Evolutionary conservation across 2,329 filamentous ascomycete genomes (phyloP).

Genomic region (Rachicladosporium sp.): DNA sequence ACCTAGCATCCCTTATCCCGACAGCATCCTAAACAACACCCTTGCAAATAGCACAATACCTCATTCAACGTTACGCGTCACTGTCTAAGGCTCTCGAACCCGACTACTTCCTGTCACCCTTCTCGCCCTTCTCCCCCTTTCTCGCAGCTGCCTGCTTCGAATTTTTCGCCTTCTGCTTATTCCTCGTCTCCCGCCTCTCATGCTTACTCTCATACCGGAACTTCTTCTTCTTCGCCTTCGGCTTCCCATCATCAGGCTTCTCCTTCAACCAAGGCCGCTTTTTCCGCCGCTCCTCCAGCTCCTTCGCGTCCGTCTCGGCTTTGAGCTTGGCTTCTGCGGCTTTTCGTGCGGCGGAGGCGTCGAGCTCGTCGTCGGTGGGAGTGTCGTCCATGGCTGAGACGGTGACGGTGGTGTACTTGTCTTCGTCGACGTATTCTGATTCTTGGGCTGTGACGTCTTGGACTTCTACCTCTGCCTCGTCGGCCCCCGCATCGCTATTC

Average conservation of each 20-base stretch:
- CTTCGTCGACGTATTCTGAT: constrained; percentile 92
- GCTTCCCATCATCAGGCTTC: constrained; percentile 27
- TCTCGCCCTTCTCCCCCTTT: constrained; percentile 7
- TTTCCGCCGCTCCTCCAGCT: constrained; percentile 16
- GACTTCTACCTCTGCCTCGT: constrained; percentile 5
- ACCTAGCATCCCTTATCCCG: too few relatives aligned
- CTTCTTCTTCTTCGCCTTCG: constrained; percentile 65
- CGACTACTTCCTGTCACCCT: constrained; percentile 1
- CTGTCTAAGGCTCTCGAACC: neutral
- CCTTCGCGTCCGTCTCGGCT: constrained; percentile 12
- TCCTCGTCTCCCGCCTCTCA: constrained; percentile 53
- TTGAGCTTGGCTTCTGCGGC: neutral
- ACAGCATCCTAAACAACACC: too few relatives aligned
- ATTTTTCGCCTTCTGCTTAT: constrained; percentile 57
- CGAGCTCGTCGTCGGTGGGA: constrained; percentile 45
- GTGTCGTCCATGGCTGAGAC: constrained; percentile 71
- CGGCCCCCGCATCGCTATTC: too few relatives aligned
- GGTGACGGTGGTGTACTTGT: constrained; percentile 88
- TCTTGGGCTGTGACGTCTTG: constrained; percentile 43
- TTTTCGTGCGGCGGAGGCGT: constrained; percentile 22
- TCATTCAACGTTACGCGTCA: too few relatives aligned
- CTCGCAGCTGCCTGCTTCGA: constrained; percentile 53
- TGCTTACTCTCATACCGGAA: constrained; percentile 87
- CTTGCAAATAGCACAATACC: too few relatives aligned
- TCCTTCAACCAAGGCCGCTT: constrained; percentile 41